These are phyloP conservation scores for Cercospora zeae-maydis DNA, from an alignment of 2,329 filamentous ascomycete genomes.

Conservation along the genomic window DNA sequence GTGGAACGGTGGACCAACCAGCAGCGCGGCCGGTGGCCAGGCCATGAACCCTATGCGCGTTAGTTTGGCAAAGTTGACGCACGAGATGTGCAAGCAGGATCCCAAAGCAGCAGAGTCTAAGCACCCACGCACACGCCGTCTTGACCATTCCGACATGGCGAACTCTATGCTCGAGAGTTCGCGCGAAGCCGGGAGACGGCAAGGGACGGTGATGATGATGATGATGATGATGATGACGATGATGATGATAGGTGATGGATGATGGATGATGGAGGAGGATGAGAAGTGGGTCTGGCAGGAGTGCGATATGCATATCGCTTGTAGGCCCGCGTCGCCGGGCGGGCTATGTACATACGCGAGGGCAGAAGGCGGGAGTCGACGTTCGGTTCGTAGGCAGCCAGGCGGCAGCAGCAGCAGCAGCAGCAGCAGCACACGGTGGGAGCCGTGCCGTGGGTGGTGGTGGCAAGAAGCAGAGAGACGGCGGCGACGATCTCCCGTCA, in stretches of 20 bases:
- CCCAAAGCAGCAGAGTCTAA: neutral
- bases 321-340: neutral
- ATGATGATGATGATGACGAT: too few relatives aligned
- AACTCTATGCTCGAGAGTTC: neutral
- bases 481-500: neutral
- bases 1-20: neutral
- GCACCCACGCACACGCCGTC: neutral
- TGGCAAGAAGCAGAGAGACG: too few relatives aligned
- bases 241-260: neutral
- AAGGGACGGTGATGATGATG: too few relatives aligned
- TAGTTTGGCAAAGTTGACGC: neutral
- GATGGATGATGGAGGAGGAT: too few relatives aligned
- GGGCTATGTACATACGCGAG: too few relatives aligned
- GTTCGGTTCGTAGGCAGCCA: too few relatives aligned
- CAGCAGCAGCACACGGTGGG: too few relatives aligned
- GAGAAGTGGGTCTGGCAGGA: too few relatives aligned
- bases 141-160: neutral
- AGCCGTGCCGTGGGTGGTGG: too few relatives aligned
- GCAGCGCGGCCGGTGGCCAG: neutral
- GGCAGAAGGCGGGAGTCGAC: neutral
- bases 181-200: too few relatives aligned
- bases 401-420: too few relatives aligned
- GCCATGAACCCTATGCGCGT: neutral
- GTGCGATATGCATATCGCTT: neutral
- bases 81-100: conserved; percentile 1